Evolutionary conservation across 306 rosid species (phyloP).

Genomic region (Fragaria ananassa): DNA sequence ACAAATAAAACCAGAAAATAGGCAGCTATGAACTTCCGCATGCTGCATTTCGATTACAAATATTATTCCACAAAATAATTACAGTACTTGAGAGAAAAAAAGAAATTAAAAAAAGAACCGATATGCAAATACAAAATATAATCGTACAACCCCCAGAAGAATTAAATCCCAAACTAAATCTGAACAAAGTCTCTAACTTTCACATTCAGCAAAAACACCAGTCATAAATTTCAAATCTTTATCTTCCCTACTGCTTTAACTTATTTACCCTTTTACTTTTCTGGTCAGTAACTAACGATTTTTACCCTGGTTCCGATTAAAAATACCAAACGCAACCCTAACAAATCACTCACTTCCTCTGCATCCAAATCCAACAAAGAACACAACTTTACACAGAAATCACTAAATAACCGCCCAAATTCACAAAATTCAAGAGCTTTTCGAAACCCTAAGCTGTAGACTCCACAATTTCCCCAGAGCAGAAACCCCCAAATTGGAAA

Average conservation of each 20-base stretch:
- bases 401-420: slow-evolving; percentile 3
- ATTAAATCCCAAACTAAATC: slow-evolving; percentile 5
- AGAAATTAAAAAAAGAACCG: neutral
- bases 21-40: neutral
- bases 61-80: neutral
- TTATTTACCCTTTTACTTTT: neutral
- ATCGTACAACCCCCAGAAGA: neutral
- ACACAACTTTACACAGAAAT: neutral
- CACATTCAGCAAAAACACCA: slow-evolving; percentile 12
- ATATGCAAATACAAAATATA: neutral
- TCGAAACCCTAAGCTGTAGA: slow-evolving; percentile 51
- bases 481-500: slow-evolving; percentile 17
- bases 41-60: neutral
- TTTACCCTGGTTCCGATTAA: slow-evolving; percentile 3
- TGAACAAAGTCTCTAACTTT: neutral
- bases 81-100: neutral
- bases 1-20: neutral
- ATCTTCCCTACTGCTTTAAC: slow-evolving; percentile 16
- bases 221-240: neutral
- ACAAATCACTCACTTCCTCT: slow-evolving; percentile 20
- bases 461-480: neutral
- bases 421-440: neutral
- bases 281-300: neutral
- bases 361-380: slow-evolving; percentile 14
- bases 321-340: slow-evolving; percentile 5